Evolutionary conservation across 176 grass and related monocot genomes (phyloP).

Genomic region (Chloris gayana): DNA sequence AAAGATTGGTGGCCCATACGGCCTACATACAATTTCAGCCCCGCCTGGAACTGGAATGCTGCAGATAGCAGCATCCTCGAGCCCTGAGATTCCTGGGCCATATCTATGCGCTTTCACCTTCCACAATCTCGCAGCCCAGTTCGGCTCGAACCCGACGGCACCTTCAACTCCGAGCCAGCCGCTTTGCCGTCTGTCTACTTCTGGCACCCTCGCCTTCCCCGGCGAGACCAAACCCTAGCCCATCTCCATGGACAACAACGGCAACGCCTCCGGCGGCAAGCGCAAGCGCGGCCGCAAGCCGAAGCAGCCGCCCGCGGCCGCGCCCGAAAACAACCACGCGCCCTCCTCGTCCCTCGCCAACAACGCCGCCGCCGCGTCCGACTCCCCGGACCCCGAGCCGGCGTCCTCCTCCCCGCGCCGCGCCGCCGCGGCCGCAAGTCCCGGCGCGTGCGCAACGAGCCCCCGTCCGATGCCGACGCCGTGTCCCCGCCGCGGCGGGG

Average conservation of each 20-base stretch:
- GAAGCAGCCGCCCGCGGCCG: slow-evolving; percentile 16
- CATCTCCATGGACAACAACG: slow-evolving; percentile 49
- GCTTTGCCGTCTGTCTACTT: background rate
- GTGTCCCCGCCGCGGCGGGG: slow-evolving; percentile 35
- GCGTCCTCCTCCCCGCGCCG: slow-evolving; percentile 17
- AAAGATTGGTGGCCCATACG: too few species aligned
- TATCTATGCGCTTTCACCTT: background rate
- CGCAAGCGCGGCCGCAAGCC: slow-evolving; percentile 61
- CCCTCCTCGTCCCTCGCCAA: slow-evolving; percentile 32
- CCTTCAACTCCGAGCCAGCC: background rate
- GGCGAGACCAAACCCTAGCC: slow-evolving; percentile 54
- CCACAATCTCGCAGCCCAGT: background rate
- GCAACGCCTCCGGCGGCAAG: slow-evolving; percentile 34
- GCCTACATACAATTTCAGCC: background rate
- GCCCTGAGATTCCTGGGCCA: too few species aligned
- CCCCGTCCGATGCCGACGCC: slow-evolving; percentile 39
- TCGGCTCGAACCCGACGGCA: slow-evolving; percentile 6
- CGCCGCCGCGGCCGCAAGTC: slow-evolving; percentile 33
- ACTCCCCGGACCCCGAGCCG: slow-evolving; percentile 35
- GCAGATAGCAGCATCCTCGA: background rate
- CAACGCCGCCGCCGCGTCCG: slow-evolving; percentile 7
- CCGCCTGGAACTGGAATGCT: too few species aligned
- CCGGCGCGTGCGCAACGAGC: slow-evolving; percentile 38
- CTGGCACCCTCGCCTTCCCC: slow-evolving; percentile 1
- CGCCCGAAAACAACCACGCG: slow-evolving; percentile 24